Evolutionary conservation across 2,329 filamentous ascomycete genomes (phyloP).

Genomic region (Colletotrichum cordylinicola): DNA sequence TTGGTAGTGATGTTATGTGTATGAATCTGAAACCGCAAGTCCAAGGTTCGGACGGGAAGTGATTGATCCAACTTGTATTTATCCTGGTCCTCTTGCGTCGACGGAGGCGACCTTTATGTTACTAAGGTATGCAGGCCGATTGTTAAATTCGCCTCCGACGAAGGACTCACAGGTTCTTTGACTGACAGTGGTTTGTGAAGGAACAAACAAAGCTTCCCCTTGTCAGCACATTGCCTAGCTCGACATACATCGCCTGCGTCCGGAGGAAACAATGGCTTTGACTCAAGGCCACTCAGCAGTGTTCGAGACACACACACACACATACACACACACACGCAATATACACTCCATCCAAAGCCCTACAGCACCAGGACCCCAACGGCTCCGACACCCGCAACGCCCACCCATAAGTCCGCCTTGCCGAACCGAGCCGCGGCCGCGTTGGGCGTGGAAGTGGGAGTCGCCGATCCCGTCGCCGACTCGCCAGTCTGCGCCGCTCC

Average conservation of each 20-base stretch:
- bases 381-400: slow-evolving; percentile 35
- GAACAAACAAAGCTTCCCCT: not conserved
- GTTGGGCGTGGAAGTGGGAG: slow-evolving; percentile 27
- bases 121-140: not conserved
- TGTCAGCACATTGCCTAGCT: not conserved
- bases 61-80: not conserved
- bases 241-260: not conserved
- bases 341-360: not conserved
- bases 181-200: not conserved
- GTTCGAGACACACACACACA: not conserved
- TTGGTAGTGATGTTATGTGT: not conserved
- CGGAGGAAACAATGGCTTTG: not conserved
- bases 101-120: not conserved
- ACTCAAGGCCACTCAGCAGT: not conserved
- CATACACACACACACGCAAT: not conserved
- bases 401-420: slow-evolving; percentile 39
- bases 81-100: not conserved
- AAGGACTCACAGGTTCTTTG: not conserved
- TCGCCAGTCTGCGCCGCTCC: not conserved
- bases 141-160: not conserved
- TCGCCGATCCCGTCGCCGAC: not conserved
- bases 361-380: not conserved
- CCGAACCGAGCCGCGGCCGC: slow-evolving; percentile 34
- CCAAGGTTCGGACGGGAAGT: not conserved
- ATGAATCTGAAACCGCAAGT: not conserved